Evolutionary conservation across 2,329 filamentous ascomycete species (phyloP).

Genomic region (Orbilia quercus): DNA sequence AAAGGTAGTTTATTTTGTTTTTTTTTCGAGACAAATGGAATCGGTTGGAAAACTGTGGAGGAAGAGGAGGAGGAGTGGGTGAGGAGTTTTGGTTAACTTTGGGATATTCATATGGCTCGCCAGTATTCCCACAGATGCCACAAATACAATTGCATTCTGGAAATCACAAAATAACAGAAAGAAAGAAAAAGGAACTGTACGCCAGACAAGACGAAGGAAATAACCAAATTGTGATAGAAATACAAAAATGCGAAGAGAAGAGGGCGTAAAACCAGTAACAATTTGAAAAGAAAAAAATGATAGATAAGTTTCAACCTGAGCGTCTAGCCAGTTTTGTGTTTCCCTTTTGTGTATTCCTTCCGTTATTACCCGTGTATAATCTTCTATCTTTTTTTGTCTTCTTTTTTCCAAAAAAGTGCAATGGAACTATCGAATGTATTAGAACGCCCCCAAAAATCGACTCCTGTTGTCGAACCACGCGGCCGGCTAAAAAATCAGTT

Average conservation of each 20-base stretch:
- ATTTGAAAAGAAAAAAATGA: slow-evolving; percentile 12
- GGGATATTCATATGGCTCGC: slow-evolving; percentile 27
- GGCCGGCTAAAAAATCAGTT: slow-evolving; percentile 55
- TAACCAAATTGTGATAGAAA: slow-evolving; percentile 39
- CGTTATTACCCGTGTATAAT: too few relatives aligned
- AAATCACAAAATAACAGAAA: slow-evolving; percentile 15
- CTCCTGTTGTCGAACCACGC: slow-evolving; percentile 43
- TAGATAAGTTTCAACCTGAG: slow-evolving; percentile 15
- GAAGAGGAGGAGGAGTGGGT: slow-evolving; percentile 6
- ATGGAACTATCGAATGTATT: neutral
- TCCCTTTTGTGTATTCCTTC: too few relatives aligned
- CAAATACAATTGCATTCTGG: slow-evolving; percentile 43
- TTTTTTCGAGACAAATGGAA: slow-evolving; percentile 1
- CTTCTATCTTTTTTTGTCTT: neutral
- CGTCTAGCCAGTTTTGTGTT: slow-evolving; percentile 1
- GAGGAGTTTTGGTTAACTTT: slow-evolving; percentile 1
- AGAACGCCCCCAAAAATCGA: slow-evolving; percentile 19
- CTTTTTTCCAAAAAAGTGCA: neutral
- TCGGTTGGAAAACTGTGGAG: slow-evolving; percentile 12
- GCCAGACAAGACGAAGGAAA: slow-evolving; percentile 23
- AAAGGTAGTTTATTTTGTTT: slow-evolving; percentile 22
- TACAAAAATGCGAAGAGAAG: slow-evolving; percentile 49
- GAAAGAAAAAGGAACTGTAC: slow-evolving; percentile 16
- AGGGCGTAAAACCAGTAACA: slow-evolving; percentile 11
- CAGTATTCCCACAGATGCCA: slow-evolving; percentile 24